phyloP scores from a whole-genome alignment of 257 asterid species.

The Ilex aquifolium region DNA sequence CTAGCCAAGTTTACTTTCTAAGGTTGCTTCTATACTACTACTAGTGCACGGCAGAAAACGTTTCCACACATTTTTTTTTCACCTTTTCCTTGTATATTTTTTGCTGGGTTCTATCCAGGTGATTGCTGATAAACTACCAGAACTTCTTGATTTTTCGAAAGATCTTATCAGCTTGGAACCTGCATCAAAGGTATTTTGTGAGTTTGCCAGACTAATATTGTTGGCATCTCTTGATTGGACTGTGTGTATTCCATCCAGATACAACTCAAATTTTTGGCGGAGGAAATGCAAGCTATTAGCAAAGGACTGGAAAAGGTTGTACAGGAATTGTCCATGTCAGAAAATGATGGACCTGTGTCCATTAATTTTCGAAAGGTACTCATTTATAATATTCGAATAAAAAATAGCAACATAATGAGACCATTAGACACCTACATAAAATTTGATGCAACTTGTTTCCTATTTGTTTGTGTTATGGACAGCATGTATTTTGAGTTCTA shows the following conservation, averaged over 20 bases:
- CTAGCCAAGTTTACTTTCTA: too few relatives aligned
- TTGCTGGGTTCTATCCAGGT: constrained; percentile 39
- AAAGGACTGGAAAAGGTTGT: constrained; percentile 88
- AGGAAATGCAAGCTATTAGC: constrained; percentile 94
- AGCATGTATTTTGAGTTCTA: too few relatives aligned
- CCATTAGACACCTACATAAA: too few relatives aligned
- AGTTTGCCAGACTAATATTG: constrained; percentile 1
- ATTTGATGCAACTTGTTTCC: too few relatives aligned
- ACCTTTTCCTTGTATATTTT: not conserved
- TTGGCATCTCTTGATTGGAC: constrained; percentile 21
- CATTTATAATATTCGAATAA: too few relatives aligned
- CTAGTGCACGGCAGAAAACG: too few relatives aligned
- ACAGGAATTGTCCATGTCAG: constrained; percentile 84
- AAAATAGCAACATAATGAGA: too few relatives aligned
- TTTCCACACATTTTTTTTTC: not conserved
- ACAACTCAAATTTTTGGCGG: constrained; percentile 82
- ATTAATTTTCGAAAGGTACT: constrained; percentile 67
- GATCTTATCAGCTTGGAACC: constrained; percentile 84
- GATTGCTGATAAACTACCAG: constrained; percentile 81
- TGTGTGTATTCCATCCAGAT: constrained; percentile 37
- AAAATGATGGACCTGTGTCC: constrained; percentile 78
- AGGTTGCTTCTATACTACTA: too few relatives aligned
- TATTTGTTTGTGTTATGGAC: too few relatives aligned
- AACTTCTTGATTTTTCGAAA: constrained; percentile 78
- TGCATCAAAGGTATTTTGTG: constrained; percentile 57